phyloP scores from a whole-genome alignment of 768 basidiomycete species.

The Tulasnella sp. region DNA sequence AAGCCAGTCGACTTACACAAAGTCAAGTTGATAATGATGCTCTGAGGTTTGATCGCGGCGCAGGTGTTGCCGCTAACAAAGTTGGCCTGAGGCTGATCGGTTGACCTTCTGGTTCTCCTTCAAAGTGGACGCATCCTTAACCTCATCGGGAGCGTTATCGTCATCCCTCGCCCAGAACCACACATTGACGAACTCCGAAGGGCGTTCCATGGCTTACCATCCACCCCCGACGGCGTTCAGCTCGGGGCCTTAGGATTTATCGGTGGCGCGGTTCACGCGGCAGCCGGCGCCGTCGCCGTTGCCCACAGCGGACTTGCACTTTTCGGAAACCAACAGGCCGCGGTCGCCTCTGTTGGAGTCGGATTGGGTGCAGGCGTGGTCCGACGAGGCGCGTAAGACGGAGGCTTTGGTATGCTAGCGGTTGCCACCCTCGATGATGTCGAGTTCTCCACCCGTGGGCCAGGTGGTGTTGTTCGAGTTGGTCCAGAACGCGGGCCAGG shows the following conservation, averaged over 20 bases:
- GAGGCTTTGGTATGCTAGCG: constrained; percentile 22
- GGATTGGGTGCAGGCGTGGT: constrained; percentile 50
- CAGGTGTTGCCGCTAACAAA: constrained; percentile 22
- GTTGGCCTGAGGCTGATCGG: constrained; percentile 21
- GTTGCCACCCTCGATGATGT: constrained; percentile 37
- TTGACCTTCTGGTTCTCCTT: background rate
- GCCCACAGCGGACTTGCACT: background rate
- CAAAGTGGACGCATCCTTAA: background rate
- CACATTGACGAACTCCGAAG: background rate
- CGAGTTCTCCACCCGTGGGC: constrained; percentile 43
- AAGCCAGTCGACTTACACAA: no score
- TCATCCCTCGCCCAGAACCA: constrained; percentile 26
- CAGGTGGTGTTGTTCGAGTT: constrained; percentile 35
- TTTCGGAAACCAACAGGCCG: background rate
- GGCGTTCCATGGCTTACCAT: background rate
- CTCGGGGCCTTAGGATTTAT: constrained; percentile 17
- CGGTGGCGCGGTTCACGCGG: constrained; percentile 5
- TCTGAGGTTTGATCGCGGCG: no score
- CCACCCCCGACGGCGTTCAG: constrained; percentile 24
- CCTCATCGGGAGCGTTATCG: background rate
- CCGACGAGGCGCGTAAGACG: constrained; percentile 32
- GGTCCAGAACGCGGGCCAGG: constrained; percentile 47
- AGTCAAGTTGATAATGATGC: no score
- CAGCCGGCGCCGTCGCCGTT: constrained; percentile 27
- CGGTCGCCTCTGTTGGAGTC: constrained; percentile 26